A percentile compares a stretch with the other conserved stretches of the same genome.
Conservation (phyloP, 805 yeast genomes). For the Wickerhamomyces silvicola region DNA sequence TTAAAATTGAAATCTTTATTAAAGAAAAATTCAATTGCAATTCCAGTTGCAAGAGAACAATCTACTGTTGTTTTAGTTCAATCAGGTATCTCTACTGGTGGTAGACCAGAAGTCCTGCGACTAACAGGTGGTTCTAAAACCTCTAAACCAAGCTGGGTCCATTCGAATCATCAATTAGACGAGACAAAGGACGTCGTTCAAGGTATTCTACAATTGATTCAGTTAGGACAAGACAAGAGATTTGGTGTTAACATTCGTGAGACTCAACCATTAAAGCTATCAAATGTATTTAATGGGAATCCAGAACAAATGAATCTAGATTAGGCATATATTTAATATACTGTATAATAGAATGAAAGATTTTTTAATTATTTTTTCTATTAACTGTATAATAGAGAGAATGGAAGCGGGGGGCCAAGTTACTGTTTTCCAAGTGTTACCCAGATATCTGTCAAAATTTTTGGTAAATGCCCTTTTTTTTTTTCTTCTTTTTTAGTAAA, state of each 20-base stretch:
- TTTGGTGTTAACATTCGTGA: conserved; percentile 65
- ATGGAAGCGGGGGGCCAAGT: too few relatives aligned
- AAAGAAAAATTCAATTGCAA: conserved; percentile 41
- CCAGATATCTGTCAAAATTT: too few relatives aligned
- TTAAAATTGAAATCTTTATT: conserved; percentile 58
- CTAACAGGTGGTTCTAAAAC: conserved; percentile 73
- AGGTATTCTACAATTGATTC: conserved; percentile 48
- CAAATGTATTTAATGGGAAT: conserved; percentile 1
- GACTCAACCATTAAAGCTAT: conserved; percentile 46
- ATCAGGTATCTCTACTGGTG: conserved; percentile 31
- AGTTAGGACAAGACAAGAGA: conserved; percentile 58
- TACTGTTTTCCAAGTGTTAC: too few relatives aligned
- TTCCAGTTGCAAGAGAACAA: conserved; percentile 71
- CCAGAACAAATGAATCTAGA: conserved; percentile 10
- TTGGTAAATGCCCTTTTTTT: too few relatives aligned
- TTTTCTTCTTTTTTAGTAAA: too few relatives aligned
- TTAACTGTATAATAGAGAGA: too few relatives aligned
- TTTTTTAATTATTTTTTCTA: too few relatives aligned
- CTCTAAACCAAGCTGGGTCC: conserved; percentile 80
- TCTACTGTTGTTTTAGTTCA: conserved; percentile 63
- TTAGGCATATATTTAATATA: too few relatives aligned
- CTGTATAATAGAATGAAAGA: too few relatives aligned
- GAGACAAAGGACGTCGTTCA: conserved; percentile 35
- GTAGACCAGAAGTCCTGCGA: conserved; percentile 56
- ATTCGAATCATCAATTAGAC: conserved; percentile 62